Evolutionary conservation across 768 basidiomycete genomes (phyloP).

Genomic region (Termitomyces bulborhizus): DNA sequence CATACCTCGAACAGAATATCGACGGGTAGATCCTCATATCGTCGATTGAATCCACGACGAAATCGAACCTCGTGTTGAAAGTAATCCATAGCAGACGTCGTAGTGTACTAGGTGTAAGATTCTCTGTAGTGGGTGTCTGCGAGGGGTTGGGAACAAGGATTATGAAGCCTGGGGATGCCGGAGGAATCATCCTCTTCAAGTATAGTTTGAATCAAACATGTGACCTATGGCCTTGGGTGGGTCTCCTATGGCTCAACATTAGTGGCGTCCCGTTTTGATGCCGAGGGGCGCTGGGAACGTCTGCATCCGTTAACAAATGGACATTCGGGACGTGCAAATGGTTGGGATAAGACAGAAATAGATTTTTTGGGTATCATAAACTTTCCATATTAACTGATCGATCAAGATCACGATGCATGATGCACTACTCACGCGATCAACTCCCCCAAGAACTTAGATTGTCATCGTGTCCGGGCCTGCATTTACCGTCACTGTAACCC

Average conservation of each 20-base stretch:
- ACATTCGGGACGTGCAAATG: neutral
- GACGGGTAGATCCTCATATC: conserved; percentile 6
- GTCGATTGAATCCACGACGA: neutral
- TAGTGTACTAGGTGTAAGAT: neutral
- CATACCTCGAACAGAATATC: conserved; percentile 19
- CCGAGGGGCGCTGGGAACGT: neutral
- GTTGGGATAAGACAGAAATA: neutral
- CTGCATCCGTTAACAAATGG: neutral
- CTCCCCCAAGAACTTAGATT: too few species aligned
- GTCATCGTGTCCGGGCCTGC: too few species aligned
- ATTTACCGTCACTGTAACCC: too few species aligned
- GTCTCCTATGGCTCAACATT: neutral
- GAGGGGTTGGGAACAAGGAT: neutral
- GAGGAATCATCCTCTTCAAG: neutral
- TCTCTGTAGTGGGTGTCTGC: neutral
- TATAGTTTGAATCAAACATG: conserved; percentile 2
- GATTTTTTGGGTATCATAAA: neutral
- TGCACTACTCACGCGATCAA: too few species aligned
- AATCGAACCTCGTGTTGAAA: neutral
- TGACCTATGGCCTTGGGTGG: neutral
- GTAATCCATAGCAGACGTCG: neutral
- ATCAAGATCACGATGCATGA: conserved; percentile 1
- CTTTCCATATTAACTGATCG: conserved; percentile 4
- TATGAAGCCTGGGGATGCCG: neutral
- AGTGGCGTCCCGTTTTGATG: neutral